Percentiles rank a stretch among this genome's conserved stretches.
phyloP scores from a whole-genome alignment of 1,284 basidiomycete species.

The Mycena sp. region DNA sequence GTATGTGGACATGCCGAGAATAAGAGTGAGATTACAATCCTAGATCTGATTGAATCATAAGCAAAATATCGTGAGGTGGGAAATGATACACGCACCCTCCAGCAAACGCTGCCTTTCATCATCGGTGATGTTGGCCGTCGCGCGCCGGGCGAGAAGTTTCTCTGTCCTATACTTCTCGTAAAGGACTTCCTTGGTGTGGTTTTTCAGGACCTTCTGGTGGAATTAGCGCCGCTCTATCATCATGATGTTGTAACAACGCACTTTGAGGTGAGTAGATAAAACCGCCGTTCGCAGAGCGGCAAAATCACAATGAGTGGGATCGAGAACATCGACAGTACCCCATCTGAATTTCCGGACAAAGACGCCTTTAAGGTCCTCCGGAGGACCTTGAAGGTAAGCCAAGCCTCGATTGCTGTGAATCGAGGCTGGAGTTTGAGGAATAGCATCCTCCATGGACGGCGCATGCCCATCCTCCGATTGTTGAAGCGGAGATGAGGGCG shows the following conservation, averaged over 20 bases:
- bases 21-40: conserved; percentile 54
- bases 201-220: conserved; percentile 71
- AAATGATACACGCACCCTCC: conserved; percentile 59
- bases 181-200: conserved; percentile 80
- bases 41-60: conserved; percentile 49
- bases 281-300: conserved; percentile 81
- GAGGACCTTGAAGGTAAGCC: conserved; percentile 59
- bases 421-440: conserved; percentile 50
- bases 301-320: conserved; percentile 86
- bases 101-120: conserved; percentile 74
- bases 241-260: conserved; percentile 45
- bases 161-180: conserved; percentile 88
- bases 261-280: conserved; percentile 83
- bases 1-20: conserved; percentile 12
- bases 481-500: conserved; percentile 42
- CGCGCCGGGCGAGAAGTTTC: conserved; percentile 83
- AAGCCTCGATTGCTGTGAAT: conserved; percentile 48
- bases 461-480: conserved; percentile 57
- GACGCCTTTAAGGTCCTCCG: conserved; percentile 72
- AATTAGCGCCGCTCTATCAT: conserved; percentile 16
- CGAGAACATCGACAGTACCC: conserved; percentile 85
- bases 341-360: conserved; percentile 82
- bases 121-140: conserved; percentile 78
- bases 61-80: background rate
- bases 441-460: conserved; percentile 36